These are phyloP conservation scores for Cystobasidiaceae sp. DNA, from an alignment of 1,284 basidiomycete species.

Conservation along the genomic window DNA sequence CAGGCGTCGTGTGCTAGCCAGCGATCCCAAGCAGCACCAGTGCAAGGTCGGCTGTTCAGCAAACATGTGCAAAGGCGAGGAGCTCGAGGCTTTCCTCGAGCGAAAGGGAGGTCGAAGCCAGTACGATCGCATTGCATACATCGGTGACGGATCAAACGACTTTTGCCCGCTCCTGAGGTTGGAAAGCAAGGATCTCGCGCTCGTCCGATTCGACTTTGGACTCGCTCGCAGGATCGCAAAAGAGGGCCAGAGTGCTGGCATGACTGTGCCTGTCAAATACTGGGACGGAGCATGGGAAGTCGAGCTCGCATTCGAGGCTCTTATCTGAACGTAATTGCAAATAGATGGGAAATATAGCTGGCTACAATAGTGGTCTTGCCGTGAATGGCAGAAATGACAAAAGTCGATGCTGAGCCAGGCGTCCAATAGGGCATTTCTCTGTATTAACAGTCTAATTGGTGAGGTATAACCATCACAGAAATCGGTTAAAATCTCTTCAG, in stretches of 20 bases:
- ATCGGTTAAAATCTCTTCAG: too few relatives aligned
- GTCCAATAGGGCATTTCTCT: too few relatives aligned
- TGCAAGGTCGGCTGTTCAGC: conserved; percentile 85
- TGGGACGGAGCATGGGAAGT: conserved; percentile 94
- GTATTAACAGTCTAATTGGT: too few relatives aligned
- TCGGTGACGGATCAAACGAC: conserved; percentile 93
- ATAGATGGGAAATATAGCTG: neutral
- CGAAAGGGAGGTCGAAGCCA: conserved; percentile 56
- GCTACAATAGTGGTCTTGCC: neutral
- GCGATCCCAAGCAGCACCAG: conserved; percentile 61
- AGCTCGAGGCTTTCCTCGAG: conserved; percentile 73
- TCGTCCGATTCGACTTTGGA: conserved; percentile 70
- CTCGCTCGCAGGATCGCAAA: conserved; percentile 66
- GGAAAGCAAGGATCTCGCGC: conserved; percentile 67
- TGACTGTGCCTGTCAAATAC: conserved; percentile 66
- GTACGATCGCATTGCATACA: conserved; percentile 79
- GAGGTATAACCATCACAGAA: too few relatives aligned
- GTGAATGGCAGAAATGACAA: neutral
- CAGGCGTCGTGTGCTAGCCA: conserved; percentile 63
- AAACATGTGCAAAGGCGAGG: conserved; percentile 99
- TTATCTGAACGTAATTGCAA: neutral
- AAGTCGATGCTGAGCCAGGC: neutral
- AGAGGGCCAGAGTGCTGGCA: conserved; percentile 59
- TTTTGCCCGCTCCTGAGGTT: conserved; percentile 86
- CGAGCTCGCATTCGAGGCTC: conserved; percentile 56